Conservation (phyloP, 495 filamentous ascomycete species). For the Xylaria nigripes region DNA sequence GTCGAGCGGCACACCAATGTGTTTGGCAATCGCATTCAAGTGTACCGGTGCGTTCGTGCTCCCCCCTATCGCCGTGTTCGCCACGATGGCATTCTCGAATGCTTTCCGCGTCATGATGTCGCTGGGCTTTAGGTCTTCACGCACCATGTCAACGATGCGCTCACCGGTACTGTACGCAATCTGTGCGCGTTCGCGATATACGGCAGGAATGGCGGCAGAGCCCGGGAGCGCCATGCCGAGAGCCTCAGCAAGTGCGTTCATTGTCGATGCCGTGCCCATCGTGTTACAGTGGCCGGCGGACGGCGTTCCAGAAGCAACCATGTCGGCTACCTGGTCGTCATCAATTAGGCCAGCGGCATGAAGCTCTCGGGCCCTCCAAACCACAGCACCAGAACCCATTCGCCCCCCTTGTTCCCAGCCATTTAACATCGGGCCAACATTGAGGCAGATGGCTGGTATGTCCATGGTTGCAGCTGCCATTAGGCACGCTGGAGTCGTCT, state of each 20-base stretch:
- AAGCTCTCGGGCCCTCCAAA: conserved; percentile 47
- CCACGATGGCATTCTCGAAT: conserved; percentile 49
- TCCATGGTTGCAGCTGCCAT: conserved; percentile 54
- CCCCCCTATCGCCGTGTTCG: conserved; percentile 47
- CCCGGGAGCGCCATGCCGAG: conserved; percentile 50
- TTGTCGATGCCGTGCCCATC: conserved; percentile 52
- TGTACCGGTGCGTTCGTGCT: conserved; percentile 52
- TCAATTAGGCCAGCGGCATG: conserved; percentile 46
- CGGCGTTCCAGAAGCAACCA: conserved; percentile 42
- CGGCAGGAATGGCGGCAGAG: conserved; percentile 47
- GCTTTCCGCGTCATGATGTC: conserved; percentile 49
- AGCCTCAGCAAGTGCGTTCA: conserved; percentile 50
- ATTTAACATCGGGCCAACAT: conserved; percentile 50
- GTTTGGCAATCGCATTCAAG: conserved; percentile 47
- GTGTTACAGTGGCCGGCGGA: conserved; percentile 50
- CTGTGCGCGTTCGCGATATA: conserved; percentile 44
- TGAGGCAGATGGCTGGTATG: conserved; percentile 48
- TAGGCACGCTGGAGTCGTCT: conserved; percentile 47
- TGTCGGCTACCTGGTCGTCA: conserved; percentile 40
- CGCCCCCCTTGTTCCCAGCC: conserved; percentile 38
- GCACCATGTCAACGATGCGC: conserved; percentile 49
- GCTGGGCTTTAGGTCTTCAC: conserved; percentile 45
- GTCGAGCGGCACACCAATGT: conserved; percentile 43
- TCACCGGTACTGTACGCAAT: conserved; percentile 47
- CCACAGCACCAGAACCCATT: conserved; percentile 40